Evolutionary conservation across 2,329 filamentous ascomycete genomes (phyloP).

Genomic region (Colletotrichum musicola): DNA sequence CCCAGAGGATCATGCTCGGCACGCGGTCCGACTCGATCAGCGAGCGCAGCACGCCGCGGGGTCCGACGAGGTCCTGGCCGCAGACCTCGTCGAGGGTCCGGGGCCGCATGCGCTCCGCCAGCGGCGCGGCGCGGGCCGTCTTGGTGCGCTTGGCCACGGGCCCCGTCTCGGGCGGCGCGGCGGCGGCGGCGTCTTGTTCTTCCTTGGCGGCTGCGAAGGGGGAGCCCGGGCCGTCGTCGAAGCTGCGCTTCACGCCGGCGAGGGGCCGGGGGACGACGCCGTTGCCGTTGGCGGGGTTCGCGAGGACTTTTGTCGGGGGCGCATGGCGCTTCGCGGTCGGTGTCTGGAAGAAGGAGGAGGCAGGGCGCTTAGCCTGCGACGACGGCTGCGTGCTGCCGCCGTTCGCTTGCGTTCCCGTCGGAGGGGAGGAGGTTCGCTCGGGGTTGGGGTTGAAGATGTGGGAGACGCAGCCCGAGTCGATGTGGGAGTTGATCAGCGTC

Average conservation of each 20-base stretch:
- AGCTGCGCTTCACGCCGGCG: slow-evolving; percentile 63
- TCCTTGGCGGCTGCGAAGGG: slow-evolving; percentile 19
- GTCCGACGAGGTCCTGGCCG: slow-evolving; percentile 92
- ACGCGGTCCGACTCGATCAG: slow-evolving; percentile 89
- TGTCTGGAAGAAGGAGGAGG: slow-evolving; percentile 71
- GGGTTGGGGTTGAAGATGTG: slow-evolving; percentile 73
- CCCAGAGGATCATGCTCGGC: slow-evolving; percentile 97
- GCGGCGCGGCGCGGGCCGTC: slow-evolving; percentile 78
- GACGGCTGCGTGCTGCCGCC: slow-evolving; percentile 46
- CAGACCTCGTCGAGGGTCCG: slow-evolving; percentile 85
- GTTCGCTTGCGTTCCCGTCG: slow-evolving; percentile 44
- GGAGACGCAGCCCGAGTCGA: slow-evolving; percentile 84
- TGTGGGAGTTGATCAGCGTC: slow-evolving; percentile 86
- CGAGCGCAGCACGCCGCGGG: slow-evolving; percentile 83
- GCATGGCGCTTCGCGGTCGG: slow-evolving; percentile 69
- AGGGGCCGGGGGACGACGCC: slow-evolving; percentile 43
- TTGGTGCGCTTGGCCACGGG: slow-evolving; percentile 74
- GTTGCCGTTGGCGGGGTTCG: slow-evolving; percentile 50
- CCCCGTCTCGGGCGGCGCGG: slow-evolving; percentile 42
- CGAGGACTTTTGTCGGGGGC: slow-evolving; percentile 48
- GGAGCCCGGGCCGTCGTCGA: slow-evolving; percentile 65
- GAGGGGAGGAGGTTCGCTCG: slow-evolving; percentile 44
- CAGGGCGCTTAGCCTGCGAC: slow-evolving; percentile 64
- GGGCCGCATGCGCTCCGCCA: slow-evolving; percentile 95
- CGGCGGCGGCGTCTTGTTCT: neutral